Base-by-base conservation (phyloP, 83 land plant genomes). In the Picea engelmannii region DNA sequence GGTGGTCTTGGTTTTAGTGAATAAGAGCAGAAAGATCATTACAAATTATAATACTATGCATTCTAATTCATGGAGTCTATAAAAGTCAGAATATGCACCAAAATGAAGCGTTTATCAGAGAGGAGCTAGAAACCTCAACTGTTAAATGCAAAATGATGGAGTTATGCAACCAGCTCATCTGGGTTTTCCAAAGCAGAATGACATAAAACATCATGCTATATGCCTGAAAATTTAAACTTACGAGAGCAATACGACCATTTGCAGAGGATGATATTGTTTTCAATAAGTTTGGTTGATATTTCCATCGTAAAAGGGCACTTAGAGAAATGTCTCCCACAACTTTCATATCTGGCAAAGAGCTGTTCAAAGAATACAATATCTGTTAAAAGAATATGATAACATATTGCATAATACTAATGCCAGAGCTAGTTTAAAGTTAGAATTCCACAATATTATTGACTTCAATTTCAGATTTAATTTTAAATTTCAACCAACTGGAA, bases 271-370 rank as follows among this genome's bases (percentile, higher is more conserved):
- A 82, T 38, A 88, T 81, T 66, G 85, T 90, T 80, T 80, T 92
- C n/a, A 80, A 82, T 84, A 92, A 81, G 83, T 86, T 88, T 35
- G 89, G 83, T 80, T 90, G 88, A 67, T 85, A 90, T 66, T 77
- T 88, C 94, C 94, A 92, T 75, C 92, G 83, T 64, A 92, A 64
- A 59, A 84, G 69, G 35, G 88, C 81, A 82, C 80, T 84, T 58
- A 92, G 78, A 15, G 90, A 90, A 84, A 78, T 83, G 65, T 84
- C 85, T 21, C 84, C 85, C 49, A 87, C 24, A 25, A 88, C 78
- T 25, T 89, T 87, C 82, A 93, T 84, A 44, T 82, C 73, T 81
- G 89, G 93, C 81, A 93, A 81, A 66, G 91, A 93, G 80, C 95
- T 93, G 81, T 78, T 44, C 80, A 80, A 80, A 64, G 7, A 40